A percentile compares a stretch with the other conserved stretches of the same genome.
Evolutionary conservation across 495 filamentous ascomycete species (phyloP).

Genomic region (Podospora didyma): DNA sequence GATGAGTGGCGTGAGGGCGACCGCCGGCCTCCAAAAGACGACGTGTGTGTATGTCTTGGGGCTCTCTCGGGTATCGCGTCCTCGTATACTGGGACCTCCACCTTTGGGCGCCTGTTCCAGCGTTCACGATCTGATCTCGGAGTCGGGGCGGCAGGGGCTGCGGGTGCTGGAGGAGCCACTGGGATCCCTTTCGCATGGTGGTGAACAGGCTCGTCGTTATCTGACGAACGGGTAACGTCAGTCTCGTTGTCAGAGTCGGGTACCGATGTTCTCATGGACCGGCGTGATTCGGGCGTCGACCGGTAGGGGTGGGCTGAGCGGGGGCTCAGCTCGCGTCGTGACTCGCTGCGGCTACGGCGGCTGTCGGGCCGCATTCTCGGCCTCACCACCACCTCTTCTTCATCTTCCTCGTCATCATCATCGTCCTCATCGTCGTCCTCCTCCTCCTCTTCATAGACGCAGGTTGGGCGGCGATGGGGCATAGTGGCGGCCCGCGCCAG

Average conservation of each 20-base stretch:
- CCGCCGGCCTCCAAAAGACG: slow-evolving; percentile 11
- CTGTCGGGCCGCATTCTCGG: slow-evolving; percentile 18
- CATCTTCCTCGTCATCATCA: slow-evolving; percentile 13
- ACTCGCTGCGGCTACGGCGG: slow-evolving; percentile 31
- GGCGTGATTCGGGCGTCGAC: slow-evolving; percentile 37
- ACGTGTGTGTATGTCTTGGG: slow-evolving; percentile 21
- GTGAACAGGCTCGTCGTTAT: slow-evolving; percentile 26
- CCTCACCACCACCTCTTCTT: slow-evolving; percentile 17
- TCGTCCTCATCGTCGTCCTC: slow-evolving; percentile 21
- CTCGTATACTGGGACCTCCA: slow-evolving; percentile 21
- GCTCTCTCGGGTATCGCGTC: slow-evolving; percentile 2
- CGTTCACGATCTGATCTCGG: slow-evolving; percentile 23
- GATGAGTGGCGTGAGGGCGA: slow-evolving; percentile 20
- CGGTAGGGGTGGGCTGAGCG: slow-evolving; percentile 35
- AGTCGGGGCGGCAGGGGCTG: slow-evolving; percentile 13
- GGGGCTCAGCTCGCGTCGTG: slow-evolving; percentile 35
- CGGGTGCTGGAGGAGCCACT: slow-evolving; percentile 2
- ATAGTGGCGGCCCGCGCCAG: slow-evolving; percentile 11
- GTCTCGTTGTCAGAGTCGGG: slow-evolving; percentile 38
- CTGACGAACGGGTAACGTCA: slow-evolving; percentile 30
- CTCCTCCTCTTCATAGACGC: slow-evolving; percentile 20
- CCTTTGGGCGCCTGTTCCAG: slow-evolving; percentile 18
- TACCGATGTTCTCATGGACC: slow-evolving; percentile 34
- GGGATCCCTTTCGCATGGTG: slow-evolving; percentile 13
- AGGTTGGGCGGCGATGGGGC: slow-evolving; percentile 24